Evolutionary conservation across 192 early-diverging fungal species (phyloP), one percentile per base, ranked within the genome.

Genomic region (Coemansia sp.): DNA sequence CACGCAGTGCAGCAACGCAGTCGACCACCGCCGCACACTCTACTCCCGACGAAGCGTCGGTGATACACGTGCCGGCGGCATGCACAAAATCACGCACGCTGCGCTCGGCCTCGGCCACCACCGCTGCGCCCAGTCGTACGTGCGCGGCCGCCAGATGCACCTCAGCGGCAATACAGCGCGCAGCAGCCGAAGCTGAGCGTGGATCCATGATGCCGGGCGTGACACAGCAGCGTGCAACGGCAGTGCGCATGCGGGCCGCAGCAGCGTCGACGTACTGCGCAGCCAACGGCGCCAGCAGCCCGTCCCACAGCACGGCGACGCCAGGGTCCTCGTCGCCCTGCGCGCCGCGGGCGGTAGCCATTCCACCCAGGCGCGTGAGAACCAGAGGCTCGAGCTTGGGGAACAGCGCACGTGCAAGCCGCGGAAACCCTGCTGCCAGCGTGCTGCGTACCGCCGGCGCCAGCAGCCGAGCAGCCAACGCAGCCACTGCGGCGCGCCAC

Each of bases 111-210:
- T 62, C 62, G 0, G 9, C 49, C 0, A 58, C 59, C 22, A 75
- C 66, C 0, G 59, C 55, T 4, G 38, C 40, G 37, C 49, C 17
- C 23, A 75, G 55, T 22, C 61, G 19, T 0, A 41, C 18, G 19
- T 68, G 62, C 6, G 62, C 61, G 7, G 60, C 59, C 11, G 65
- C 74, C 54, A 71, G 59, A 23, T 71, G 64, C 4, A 71, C 61
- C 46, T 78, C 74, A 0, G 68, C 58, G 3, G 63, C 43, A 11
- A 78, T 67, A 51, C 74, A 64, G 46, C 68, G 68, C 40, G 59
- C 68, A 4, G 62, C 59, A 17, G 64, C 58, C 0, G 64, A 60
- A 2, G 65, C 66, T 13, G 21, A 15, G 22, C 25, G 24, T 23
- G 12, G 15, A 62, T 52, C 55, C 45, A 56, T 47, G 40, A 6